These are phyloP conservation scores for Fusarium clavum DNA, from an alignment of 2,329 filamentous ascomycete species.

Conservation along the genomic window DNA sequence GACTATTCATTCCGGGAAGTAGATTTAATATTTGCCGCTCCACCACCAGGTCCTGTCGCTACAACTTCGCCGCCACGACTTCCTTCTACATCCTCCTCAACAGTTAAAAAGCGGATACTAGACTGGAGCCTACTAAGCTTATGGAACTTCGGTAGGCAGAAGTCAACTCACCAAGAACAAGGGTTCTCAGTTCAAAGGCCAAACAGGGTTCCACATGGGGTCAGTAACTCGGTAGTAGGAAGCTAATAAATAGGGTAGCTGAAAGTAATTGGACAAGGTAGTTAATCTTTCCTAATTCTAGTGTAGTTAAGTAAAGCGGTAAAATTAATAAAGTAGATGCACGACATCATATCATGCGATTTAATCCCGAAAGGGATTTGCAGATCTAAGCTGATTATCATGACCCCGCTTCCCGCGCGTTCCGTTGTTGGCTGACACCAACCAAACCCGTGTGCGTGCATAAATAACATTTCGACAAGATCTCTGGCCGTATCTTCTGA, in stretches of 20 bases:
- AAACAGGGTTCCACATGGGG: not conserved
- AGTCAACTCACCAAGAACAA: not conserved
- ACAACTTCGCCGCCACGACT: not conserved
- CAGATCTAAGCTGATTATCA: not conserved
- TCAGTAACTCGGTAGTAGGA: not conserved
- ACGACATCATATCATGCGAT: not conserved
- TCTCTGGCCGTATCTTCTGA: too few relatives aligned
- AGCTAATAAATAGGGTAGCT: not conserved
- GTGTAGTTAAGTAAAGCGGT: not conserved
- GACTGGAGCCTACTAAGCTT: not conserved
- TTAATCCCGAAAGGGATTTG: not conserved
- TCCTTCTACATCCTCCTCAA: not conserved
- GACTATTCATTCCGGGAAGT: not conserved
- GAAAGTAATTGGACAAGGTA: not conserved
- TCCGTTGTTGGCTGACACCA: too few relatives aligned
- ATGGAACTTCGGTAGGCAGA: not conserved
- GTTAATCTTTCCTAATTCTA: not conserved
- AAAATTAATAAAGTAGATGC: not conserved
- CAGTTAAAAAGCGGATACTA: not conserved
- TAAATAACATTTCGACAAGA: not conserved
- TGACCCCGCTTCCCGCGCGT: not conserved
- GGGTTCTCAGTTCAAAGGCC: not conserved
- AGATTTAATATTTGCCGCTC: not conserved
- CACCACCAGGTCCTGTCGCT: not conserved
- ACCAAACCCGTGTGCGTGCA: not conserved